These are phyloP conservation scores for Linum tenue DNA, from an alignment of 345 rosid species.

Conservation along the genomic window DNA sequence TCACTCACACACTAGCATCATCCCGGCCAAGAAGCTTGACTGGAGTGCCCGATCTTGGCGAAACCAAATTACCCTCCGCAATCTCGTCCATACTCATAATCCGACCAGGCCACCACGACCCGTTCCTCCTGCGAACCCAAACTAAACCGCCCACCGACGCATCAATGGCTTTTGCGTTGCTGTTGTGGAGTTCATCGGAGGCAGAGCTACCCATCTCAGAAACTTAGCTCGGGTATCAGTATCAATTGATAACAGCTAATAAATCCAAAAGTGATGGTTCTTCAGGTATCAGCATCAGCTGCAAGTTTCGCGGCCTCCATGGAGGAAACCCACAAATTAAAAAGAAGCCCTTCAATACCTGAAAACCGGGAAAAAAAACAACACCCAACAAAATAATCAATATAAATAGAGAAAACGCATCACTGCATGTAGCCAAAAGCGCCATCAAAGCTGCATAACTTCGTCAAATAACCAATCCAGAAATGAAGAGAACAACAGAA, in stretches of 20 bases:
- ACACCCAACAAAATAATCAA: conserved; percentile 3
- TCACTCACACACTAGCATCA: conserved; percentile 89
- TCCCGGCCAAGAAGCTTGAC: conserved; percentile 96
- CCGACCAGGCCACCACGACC: conserved; percentile 99
- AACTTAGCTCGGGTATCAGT: conserved; percentile 5
- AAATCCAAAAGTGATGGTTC: not conserved
- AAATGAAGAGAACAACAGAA: not conserved
- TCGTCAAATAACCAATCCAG: not conserved
- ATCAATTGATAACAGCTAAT: not conserved
- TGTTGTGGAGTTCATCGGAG: conserved; percentile 38
- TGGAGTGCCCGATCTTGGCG: conserved; percentile 84
- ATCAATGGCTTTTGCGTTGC: conserved; percentile 44
- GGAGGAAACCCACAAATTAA: not conserved
- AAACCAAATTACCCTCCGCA: conserved; percentile 58
- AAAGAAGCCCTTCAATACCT: conserved; percentile 15
- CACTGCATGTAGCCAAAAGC: conserved; percentile 23
- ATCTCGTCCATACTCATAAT: conserved; percentile 66
- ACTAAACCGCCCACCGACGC: conserved; percentile 84
- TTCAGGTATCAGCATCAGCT: conserved; percentile 16
- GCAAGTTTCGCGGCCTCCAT: conserved; percentile 5
- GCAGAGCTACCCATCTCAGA: conserved; percentile 49
- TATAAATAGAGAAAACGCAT: conserved; percentile 6
- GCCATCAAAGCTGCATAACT: not conserved
- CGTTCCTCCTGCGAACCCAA: conserved; percentile 96
- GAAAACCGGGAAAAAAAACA: conserved; percentile 4